These are phyloP conservation scores for Xenoacremonium recifei DNA, from an alignment of 2,329 filamentous ascomycete species.

Conservation along the genomic window DNA sequence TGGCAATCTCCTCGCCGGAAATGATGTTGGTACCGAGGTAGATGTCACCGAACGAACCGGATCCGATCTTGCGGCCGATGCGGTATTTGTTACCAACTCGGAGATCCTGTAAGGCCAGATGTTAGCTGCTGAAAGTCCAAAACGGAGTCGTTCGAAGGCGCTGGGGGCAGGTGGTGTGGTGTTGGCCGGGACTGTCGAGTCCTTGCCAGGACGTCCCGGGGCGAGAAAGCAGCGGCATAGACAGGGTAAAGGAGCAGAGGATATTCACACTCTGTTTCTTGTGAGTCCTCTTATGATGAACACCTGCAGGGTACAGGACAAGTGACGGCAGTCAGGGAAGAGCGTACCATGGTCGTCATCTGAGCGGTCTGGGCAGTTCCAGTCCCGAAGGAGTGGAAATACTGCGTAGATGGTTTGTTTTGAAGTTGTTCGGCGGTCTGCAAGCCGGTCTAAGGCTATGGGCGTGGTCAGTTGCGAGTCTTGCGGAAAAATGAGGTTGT, in stretches of 20 bases:
- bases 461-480: slow-evolving; percentile 16
- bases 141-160: no score
- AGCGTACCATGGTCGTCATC: slow-evolving; percentile 54
- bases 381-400: slow-evolving; percentile 21
- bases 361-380: slow-evolving; percentile 24
- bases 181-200: no score
- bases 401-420: slow-evolving; percentile 3
- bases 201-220: no score
- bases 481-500: slow-evolving; percentile 5
- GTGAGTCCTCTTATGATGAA: no score
- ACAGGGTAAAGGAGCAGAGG: no score
- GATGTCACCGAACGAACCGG: slow-evolving; percentile 96
- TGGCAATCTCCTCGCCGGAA: slow-evolving; percentile 98
- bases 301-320: no score
- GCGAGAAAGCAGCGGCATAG: no score
- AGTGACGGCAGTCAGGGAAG: no score
- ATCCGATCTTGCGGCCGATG: slow-evolving; percentile 98
- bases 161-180: no score
- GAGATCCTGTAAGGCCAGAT: slow-evolving; percentile 68
- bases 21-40: slow-evolving; percentile 99
- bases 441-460: slow-evolving; percentile 19
- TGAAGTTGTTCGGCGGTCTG: slow-evolving; percentile 15
- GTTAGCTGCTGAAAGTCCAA: no score
- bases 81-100: slow-evolving; percentile 99
- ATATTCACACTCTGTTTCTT: no score